Conservation (phyloP, 1,284 basidiomycete species). For the Rhodotorula sp. region DNA sequence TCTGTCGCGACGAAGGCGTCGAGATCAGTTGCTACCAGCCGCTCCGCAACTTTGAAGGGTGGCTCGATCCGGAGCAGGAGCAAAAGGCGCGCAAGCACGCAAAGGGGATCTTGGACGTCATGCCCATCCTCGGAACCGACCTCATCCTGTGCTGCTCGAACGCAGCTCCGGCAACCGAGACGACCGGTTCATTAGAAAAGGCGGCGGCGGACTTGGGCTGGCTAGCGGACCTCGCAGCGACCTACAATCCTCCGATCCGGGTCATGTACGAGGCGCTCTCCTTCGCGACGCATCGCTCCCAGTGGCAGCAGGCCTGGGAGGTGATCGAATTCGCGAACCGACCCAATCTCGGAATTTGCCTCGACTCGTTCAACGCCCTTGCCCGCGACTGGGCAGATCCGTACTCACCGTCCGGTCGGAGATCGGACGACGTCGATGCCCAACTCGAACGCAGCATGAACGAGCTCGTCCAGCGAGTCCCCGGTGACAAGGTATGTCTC, state of each 20-base stretch:
- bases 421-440: slow-evolving; percentile 42
- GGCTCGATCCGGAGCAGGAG: slow-evolving; percentile 34
- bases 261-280: slow-evolving; percentile 40
- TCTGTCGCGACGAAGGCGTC: slow-evolving; percentile 43
- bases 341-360: slow-evolving; percentile 48
- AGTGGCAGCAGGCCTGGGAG: slow-evolving; percentile 49
- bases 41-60: slow-evolving; percentile 49
- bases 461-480: slow-evolving; percentile 37
- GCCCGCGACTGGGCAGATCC: slow-evolving; percentile 48
- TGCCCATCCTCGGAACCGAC: slow-evolving; percentile 36
- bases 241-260: slow-evolving; percentile 36
- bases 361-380: slow-evolving; percentile 52
- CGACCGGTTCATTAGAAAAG: slow-evolving; percentile 41
- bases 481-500: slow-evolving; percentile 29
- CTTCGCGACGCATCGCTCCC: slow-evolving; percentile 43
- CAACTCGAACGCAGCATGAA: slow-evolving; percentile 34
- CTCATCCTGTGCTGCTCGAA: slow-evolving; percentile 42
- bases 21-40: slow-evolving; percentile 49
- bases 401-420: slow-evolving; percentile 34
- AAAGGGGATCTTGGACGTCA: slow-evolving; percentile 39
- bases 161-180: slow-evolving; percentile 34
- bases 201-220: slow-evolving; percentile 45
- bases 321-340: slow-evolving; percentile 45
- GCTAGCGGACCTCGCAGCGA: slow-evolving; percentile 42
- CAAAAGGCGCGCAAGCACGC: slow-evolving; percentile 33